Conservation (phyloP, 768 basidiomycete species). For the Exsudoporus frostii region DNA sequence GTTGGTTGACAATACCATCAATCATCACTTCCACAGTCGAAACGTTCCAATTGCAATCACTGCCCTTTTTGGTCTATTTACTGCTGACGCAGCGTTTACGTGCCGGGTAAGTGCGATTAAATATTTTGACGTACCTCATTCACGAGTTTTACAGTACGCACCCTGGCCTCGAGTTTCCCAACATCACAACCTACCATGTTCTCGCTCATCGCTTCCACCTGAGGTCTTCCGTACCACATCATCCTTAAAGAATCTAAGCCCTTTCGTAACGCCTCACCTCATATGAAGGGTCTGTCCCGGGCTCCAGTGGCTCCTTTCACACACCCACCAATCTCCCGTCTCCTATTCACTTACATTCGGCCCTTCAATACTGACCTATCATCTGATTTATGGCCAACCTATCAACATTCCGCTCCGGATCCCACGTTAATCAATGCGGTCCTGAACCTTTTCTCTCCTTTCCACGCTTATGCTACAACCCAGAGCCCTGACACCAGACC, state of each 20-base stretch:
- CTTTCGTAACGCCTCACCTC: neutral
- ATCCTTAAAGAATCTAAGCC: neutral
- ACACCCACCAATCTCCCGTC: neutral
- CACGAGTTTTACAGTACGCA: neutral
- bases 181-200: neutral
- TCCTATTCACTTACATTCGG: neutral
- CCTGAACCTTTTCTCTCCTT: slow-evolving; percentile 1
- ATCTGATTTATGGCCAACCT: neutral
- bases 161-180: neutral
- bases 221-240: neutral
- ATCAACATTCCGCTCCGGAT: neutral
- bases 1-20: slow-evolving; percentile 1
- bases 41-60: neutral
- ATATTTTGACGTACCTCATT: neutral
- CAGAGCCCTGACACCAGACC: slow-evolving; percentile 7
- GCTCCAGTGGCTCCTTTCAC: neutral
- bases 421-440: neutral
- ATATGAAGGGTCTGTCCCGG: neutral
- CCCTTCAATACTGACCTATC: neutral
- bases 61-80: neutral
- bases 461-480: slow-evolving; percentile 6
- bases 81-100: neutral
- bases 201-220: neutral
- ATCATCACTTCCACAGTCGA: neutral
- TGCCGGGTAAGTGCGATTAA: neutral